Base-by-base conservation (phyloP, 2,329 filamentous ascomycete genomes). In the Fusarium sp. region DNA sequence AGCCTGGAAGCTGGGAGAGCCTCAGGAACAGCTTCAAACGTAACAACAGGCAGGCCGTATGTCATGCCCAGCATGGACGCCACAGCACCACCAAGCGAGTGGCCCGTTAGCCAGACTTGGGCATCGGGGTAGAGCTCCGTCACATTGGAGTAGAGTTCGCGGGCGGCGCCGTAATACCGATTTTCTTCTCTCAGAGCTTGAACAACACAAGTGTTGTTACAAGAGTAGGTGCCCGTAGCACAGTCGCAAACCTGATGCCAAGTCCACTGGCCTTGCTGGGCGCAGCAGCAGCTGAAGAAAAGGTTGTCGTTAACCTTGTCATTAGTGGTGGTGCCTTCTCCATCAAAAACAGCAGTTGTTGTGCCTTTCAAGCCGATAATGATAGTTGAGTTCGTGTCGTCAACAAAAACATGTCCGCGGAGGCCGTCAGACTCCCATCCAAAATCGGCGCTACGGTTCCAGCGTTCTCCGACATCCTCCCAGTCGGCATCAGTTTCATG, bases 261-360 rank as follows among this genome's bases (percentile, higher is more conserved):
- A 17, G 94, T 88, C 81, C 90, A 94, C 67, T 94, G 93, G 1
- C 94, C 94, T 72, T 96, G 94, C 79, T 97, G 94, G 6, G 89
- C 96, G 79, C 96, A 99, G 79, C 96, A 99, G 81, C 96, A 99
- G 75, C 94, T 97, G 81, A 97, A 97, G 79, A 97, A 97, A 11
- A 99, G 84, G 76, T 99, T 99, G 79, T 99, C 96, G 77, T 98
- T 99, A 74, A 94, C 84, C 81, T 99, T 99, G 81, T 99, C 96
- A 71, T 97, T 97, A 24, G 94, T 97, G 1, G 95, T 98, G 2
- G 96, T 98, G 50, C 94, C 95, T 36, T 95, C 92, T n/a, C 96
- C 96, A 77, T 98, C 95, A 75, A 97, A 98, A 5, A 98, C 89
- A 14, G 96, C 95, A 3, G 91, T 88, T 2, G 90, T 92, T 0